Evolutionary conservation across 768 basidiomycete species (phyloP), one percentile per base, ranked within the genome.

Genomic region (Boletus subparvulus): DNA sequence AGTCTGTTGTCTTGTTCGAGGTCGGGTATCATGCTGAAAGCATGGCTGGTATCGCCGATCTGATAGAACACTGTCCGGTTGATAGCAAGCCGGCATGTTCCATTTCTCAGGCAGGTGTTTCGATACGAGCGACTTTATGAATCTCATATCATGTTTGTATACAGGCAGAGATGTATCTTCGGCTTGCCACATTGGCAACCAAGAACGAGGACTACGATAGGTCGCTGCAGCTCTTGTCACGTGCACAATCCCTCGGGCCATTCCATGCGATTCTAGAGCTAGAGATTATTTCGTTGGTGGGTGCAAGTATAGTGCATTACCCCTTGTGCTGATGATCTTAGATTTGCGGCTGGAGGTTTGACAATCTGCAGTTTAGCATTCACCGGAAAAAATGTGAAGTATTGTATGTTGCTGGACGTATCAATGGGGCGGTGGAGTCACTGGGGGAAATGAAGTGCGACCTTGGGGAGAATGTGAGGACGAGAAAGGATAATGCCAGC

Each of bases 301-400:
- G 43, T 16, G 6, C 12, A 8, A 16, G 12, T 13, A 2, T n/a
- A 26, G 3, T 33, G 43, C 8, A 2, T 21, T 46, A 2, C 13
- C 12, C 12, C 4, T 16, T n/a, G 8, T n/a, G 12, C 16, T 52
- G 36, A 56, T 19, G 12, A 4, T 33, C 8, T 17, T 14, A 56
- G 55, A 35, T 56, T 28, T 56, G 50, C 5, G 55, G 55, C 1
- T 56, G 55, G 55, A 52, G 32, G n/a, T 56, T 56, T 39, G 55
- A 56, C 13, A 40, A 53, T 33, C 28, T 56, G 8, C 9, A 6
- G 16, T 52, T 52, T 33, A 56, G 21, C 17, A 39, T 21, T 40
- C 14, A 21, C n/a, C 43, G 32, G 44, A 36, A 40, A 39, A 30
- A 28, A 21, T 56, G 55, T 6, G 50, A 56, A 33, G 17, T 8